Evolutionary conservation across 371 early-diverging fungal species (phyloP).

Genomic region (Mucor lusitanicus): DNA sequence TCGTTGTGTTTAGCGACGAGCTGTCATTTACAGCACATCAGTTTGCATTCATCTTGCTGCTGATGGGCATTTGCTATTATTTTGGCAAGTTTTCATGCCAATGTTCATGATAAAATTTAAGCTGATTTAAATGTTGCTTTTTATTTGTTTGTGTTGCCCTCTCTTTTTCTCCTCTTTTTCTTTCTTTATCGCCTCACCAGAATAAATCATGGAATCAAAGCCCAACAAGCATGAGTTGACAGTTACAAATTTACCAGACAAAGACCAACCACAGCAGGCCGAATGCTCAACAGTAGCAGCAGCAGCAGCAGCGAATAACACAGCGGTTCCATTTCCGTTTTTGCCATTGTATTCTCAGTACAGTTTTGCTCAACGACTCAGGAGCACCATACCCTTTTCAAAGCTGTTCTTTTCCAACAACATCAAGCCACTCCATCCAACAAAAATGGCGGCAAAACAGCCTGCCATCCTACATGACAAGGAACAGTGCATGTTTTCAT

Average conservation of each 20-base stretch:
- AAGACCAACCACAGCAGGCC: not conserved
- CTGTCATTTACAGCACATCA: constrained; percentile 48
- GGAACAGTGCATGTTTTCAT: constrained; percentile 19
- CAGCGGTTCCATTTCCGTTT: constrained; percentile 14
- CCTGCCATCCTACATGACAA: constrained; percentile 10
- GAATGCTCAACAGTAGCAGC: not conserved
- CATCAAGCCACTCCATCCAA: not conserved
- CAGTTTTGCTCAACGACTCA: constrained; percentile 11
- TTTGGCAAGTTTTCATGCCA: constrained; percentile 51
- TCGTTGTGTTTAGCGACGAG: constrained; percentile 43
- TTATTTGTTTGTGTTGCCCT: not conserved
- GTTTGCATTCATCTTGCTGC: constrained; percentile 36
- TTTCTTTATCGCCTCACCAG: not conserved
- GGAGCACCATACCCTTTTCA: constrained; percentile 9
- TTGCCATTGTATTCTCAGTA: constrained; percentile 14
- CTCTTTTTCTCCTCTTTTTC: not conserved
- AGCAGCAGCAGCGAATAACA: not conserved
- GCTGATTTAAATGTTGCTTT: not conserved
- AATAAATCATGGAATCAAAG: not conserved
- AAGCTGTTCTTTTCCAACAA: constrained; percentile 8
- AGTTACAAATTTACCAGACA: not conserved
- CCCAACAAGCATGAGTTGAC: not conserved
- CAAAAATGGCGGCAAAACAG: not conserved
- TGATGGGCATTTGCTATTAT: constrained; percentile 49
- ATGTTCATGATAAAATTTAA: constrained; percentile 20